These are phyloP conservation scores for Prunus yedoensis DNA, from an alignment of 331 rosid species.

Conservation along the genomic window DNA sequence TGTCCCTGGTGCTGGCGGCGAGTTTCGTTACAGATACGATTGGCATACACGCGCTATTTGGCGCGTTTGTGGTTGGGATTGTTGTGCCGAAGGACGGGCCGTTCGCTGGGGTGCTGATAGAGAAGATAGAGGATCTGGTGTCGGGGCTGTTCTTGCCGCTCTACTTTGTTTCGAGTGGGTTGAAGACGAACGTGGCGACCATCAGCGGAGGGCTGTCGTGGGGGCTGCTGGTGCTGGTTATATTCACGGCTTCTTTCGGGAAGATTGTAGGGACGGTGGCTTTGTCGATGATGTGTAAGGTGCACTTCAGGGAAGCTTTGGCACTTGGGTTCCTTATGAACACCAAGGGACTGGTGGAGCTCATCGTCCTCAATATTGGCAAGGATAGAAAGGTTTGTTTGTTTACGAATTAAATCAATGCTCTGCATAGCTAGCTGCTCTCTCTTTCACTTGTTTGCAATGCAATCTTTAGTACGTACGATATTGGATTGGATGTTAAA, in stretches of 20 bases:
- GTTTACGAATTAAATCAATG: neutral
- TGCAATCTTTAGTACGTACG: no score
- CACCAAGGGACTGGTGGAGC: slow-evolving; percentile 78
- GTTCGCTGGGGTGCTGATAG: slow-evolving; percentile 56
- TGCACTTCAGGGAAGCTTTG: slow-evolving; percentile 53
- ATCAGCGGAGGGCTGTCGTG: slow-evolving; percentile 62
- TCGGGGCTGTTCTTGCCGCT: slow-evolving; percentile 64
- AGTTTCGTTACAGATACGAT: slow-evolving; percentile 60
- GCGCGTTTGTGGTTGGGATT: slow-evolving; percentile 69
- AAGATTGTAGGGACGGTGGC: slow-evolving; percentile 58
- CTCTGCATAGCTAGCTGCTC: neutral
- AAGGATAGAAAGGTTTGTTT: slow-evolving; percentile 22
- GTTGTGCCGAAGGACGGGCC: slow-evolving; percentile 70
- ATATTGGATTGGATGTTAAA: no score
- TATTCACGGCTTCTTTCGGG: slow-evolving; percentile 65
- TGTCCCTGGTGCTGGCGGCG: slow-evolving; percentile 56
- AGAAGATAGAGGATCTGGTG: slow-evolving; percentile 66
- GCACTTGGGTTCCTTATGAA: slow-evolving; percentile 76
- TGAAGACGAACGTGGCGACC: slow-evolving; percentile 68
- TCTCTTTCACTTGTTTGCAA: no score
- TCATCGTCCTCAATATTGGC: slow-evolving; percentile 57
- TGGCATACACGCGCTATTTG: slow-evolving; percentile 77
- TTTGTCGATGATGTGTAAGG: slow-evolving; percentile 35
- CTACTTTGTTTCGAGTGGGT: slow-evolving; percentile 70
- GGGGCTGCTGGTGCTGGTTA: slow-evolving; percentile 53